phyloP scores from a whole-genome alignment of 2,329 filamentous ascomycete genomes.

The Penicillium sp. region DNA sequence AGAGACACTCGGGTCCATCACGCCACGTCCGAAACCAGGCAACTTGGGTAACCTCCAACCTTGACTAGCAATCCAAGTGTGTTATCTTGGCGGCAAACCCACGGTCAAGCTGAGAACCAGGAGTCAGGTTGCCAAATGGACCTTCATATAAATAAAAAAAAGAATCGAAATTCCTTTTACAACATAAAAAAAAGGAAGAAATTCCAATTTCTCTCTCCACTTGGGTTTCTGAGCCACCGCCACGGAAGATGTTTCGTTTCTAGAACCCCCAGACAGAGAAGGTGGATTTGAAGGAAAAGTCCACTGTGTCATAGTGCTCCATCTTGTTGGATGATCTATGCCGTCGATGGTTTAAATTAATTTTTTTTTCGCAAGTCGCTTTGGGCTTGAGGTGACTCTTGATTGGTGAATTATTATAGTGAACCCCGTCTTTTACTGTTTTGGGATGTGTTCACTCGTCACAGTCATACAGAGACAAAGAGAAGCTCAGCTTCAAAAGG shows the following conservation, averaged over 20 bases:
- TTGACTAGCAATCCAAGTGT: constrained; percentile 1
- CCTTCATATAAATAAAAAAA: neutral
- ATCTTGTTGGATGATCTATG: constrained; percentile 6
- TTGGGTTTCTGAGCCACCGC: constrained; percentile 24
- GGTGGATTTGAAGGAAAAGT: constrained; percentile 2
- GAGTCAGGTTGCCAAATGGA: neutral
- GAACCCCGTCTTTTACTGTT: constrained; percentile 1
- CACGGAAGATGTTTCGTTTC: constrained; percentile 24
- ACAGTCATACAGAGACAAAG: constrained; percentile 14
- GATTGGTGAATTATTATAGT: neutral
- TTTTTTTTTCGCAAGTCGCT: neutral
- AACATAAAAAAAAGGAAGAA: neutral
- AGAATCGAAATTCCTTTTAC: neutral
- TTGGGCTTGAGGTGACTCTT: neutral
- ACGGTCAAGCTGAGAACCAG: constrained; percentile 4
- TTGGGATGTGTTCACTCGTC: constrained; percentile 9
- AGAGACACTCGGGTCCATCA: constrained; percentile 8
- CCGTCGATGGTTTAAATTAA: neutral
- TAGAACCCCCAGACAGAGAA: constrained; percentile 26
- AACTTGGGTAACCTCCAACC: constrained; percentile 4
- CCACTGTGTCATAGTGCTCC: constrained; percentile 6
- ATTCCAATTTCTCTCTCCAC: constrained; percentile 4
- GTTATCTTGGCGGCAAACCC: neutral
- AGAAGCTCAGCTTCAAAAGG: neutral
- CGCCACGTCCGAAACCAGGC: constrained; percentile 15